These are phyloP conservation scores for Nemania sp. DNA, from an alignment of 2,329 filamentous ascomycete species.

Conservation along the genomic window DNA sequence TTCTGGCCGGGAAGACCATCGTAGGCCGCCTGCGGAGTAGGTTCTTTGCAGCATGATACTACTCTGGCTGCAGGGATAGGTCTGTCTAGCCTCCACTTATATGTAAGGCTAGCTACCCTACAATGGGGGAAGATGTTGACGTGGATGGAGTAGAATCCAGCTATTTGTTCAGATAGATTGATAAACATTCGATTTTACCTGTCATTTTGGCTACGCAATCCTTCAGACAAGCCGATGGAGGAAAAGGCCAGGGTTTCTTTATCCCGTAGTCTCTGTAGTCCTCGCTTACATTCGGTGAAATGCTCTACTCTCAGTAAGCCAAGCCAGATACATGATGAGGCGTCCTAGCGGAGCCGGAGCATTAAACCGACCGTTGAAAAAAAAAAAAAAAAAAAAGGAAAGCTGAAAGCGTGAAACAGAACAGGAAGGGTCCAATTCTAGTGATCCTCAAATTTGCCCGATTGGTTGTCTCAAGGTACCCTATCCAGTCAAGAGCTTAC, in stretches of 20 bases:
- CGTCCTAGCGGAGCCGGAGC: neutral
- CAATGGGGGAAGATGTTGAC: neutral
- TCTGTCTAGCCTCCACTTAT: neutral
- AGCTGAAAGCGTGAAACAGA: neutral
- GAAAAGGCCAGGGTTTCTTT: neutral
- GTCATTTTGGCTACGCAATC: neutral
- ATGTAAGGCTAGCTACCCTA: neutral
- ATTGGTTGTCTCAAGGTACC: neutral
- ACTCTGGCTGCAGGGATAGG: neutral
- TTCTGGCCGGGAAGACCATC: neutral
- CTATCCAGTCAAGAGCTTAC: neutral
- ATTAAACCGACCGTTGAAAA: neutral
- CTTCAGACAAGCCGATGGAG: neutral
- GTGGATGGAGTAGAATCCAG: neutral
- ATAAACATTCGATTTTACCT: conserved; percentile 1
- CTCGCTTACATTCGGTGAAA: neutral
- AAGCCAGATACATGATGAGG: neutral
- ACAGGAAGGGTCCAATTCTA: neutral
- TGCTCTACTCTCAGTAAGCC: neutral
- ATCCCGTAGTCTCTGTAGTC: neutral
- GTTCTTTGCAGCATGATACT: neutral
- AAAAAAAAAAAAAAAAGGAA: neutral
- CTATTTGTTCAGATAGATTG: neutral
- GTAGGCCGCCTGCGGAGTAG: neutral
- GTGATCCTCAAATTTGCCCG: neutral